Conservation (phyloP, 768 basidiomycete genomes). For the Lentinula sp. region DNA sequence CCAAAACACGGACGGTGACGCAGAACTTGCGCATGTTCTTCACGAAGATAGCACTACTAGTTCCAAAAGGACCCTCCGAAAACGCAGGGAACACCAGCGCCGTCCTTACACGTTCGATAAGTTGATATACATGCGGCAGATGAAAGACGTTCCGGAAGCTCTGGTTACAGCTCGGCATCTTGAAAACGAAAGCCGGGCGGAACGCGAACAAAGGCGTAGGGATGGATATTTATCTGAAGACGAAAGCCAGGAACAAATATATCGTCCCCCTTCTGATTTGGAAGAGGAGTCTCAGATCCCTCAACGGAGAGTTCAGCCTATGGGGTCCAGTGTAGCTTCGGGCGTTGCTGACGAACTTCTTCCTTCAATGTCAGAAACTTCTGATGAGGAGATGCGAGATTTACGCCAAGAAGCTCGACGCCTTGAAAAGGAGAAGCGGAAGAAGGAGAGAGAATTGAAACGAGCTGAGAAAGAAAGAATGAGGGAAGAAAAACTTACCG, state of each 20-base stretch:
- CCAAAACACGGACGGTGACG: not conserved
- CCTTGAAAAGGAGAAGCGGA: not conserved
- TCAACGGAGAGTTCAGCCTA: not conserved
- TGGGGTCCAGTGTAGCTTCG: not conserved
- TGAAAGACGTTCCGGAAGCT: conserved; percentile 58
- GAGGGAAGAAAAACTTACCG: not conserved
- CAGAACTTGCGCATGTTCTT: not conserved
- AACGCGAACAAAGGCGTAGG: conserved; percentile 14
- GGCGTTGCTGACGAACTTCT: not conserved
- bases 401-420: not conserved
- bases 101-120: conserved; percentile 60
- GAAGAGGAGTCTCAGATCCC: not conserved
- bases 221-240: conserved; percentile 17
- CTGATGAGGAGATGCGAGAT: conserved; percentile 2
- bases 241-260: conserved; percentile 10
- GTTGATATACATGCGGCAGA: conserved; percentile 40
- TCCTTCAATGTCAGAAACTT: not conserved
- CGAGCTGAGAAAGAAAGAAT: not conserved
- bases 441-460: not conserved
- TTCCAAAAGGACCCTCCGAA: conserved; percentile 49
- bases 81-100: conserved; percentile 47
- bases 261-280: not conserved
- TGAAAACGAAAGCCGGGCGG: conserved; percentile 15
- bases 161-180: conserved; percentile 47
- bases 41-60: not conserved